Evolutionary conservation across 306 rosid species (phyloP).

Genomic region (Begonia loranthoides): DNA sequence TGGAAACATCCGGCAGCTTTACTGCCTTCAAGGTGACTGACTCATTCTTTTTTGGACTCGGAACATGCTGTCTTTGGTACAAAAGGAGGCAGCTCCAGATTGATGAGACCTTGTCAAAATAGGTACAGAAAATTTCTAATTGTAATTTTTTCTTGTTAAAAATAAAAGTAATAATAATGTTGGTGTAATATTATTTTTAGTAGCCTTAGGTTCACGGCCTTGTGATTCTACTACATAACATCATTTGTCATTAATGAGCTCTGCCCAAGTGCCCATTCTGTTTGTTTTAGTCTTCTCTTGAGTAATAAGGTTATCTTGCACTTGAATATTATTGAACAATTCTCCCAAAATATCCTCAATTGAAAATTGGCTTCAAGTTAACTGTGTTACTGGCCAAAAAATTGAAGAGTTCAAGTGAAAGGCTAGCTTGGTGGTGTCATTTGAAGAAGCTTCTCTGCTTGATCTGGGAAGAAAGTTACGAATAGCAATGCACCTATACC

Average conservation of each 20-base stretch:
- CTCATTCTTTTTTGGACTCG: constrained; percentile 29
- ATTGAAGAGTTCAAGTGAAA: neutral
- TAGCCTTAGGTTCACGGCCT: constrained; percentile 42
- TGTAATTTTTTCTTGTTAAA: constrained; percentile 38
- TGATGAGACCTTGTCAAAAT: too few species aligned
- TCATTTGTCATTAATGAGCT: constrained; percentile 3
- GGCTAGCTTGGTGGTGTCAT: constrained; percentile 37
- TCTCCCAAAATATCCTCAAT: too few species aligned
- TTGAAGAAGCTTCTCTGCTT: constrained; percentile 80
- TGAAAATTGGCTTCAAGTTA: too few species aligned
- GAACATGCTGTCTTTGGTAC: constrained; percentile 34
- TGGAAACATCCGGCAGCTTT: constrained; percentile 96
- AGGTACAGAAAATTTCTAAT: constrained; percentile 20
- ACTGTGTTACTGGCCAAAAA: too few species aligned
- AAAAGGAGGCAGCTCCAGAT: constrained; percentile 8
- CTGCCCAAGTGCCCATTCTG: neutral
- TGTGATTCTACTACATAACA: constrained; percentile 14
- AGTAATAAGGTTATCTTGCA: too few species aligned
- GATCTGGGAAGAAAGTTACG: constrained; percentile 88
- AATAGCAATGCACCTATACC: constrained; percentile 68
- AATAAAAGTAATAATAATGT: constrained; percentile 21
- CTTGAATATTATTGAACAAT: too few species aligned
- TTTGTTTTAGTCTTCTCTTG: too few species aligned
- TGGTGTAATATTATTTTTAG: constrained; percentile 63
- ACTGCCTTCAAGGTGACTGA: constrained; percentile 92